Percentiles rank a stretch among this genome's conserved stretches.
phyloP scores from a whole-genome alignment of 148 eudicot species.

The Chenopodium berlandieri region DNA sequence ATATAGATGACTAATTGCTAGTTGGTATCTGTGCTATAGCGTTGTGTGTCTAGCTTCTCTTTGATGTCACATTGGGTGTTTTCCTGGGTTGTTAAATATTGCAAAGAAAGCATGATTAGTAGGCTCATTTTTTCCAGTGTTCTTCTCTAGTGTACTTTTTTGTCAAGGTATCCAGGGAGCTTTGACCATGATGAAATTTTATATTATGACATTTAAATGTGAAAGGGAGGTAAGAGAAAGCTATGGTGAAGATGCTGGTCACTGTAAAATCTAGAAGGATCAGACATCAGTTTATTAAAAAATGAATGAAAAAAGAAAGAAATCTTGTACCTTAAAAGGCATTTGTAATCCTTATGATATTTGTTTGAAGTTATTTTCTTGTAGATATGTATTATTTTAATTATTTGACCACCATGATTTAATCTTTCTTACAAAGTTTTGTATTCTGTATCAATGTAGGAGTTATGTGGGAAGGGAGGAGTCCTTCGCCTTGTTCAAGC shows the following conservation, averaged over 20 bases:
- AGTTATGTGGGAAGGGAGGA: conserved; percentile 79
- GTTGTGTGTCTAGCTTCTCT: neutral
- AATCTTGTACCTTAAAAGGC: neutral
- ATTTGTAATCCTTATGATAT: too few species aligned
- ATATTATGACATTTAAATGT: neutral
- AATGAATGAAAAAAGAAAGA: neutral
- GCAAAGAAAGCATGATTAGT: neutral
- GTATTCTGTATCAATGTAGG: conserved; percentile 47
- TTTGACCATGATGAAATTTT: neutral
- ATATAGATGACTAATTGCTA: too few species aligned
- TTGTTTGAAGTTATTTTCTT: neutral
- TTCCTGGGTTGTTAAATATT: neutral
- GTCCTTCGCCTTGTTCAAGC: conserved; percentile 66
- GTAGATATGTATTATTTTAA: neutral
- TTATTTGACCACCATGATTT: neutral
- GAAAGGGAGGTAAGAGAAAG: neutral
- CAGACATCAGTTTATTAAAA: neutral
- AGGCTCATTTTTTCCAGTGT: neutral
- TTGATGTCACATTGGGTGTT: neutral
- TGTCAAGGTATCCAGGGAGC: neutral
- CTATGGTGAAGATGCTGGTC: neutral
- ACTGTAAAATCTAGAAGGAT: neutral
- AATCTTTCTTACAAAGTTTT: neutral
- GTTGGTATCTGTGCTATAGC: too few species aligned
- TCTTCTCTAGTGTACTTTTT: neutral